Evolutionary conservation across 2,329 filamentous ascomycete species (phyloP).

Genomic region (Simplicillium aogashimaense): DNA sequence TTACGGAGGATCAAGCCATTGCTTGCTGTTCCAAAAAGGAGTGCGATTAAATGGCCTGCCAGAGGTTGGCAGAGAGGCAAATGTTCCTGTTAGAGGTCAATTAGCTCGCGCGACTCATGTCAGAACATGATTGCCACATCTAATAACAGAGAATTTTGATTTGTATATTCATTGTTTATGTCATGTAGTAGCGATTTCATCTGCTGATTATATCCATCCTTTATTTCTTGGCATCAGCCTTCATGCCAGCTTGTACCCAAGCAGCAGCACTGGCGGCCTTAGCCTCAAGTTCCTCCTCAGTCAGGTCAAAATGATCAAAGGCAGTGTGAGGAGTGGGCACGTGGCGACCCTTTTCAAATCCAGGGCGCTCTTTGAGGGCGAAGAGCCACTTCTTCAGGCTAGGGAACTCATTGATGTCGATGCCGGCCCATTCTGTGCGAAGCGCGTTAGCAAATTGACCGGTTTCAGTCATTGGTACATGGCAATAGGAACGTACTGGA

Average conservation of each 20-base stretch:
- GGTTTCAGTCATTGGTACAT: not conserved
- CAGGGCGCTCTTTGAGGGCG: conserved; percentile 57
- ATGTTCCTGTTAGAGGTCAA: conserved; percentile 28
- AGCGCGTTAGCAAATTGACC: conserved; percentile 2
- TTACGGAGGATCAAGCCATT: conserved; percentile 63
- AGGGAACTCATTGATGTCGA: conserved; percentile 66
- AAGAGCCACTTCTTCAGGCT: conserved; percentile 69
- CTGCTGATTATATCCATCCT: too few relatives aligned
- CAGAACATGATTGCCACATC: too few relatives aligned
- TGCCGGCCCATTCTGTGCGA: conserved; percentile 24
- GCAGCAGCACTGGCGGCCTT: conserved; percentile 38
- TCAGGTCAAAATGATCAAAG: conserved; percentile 31
- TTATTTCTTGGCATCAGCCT: conserved; percentile 44
- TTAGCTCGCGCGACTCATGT: conserved; percentile 14
- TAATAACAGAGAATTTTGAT: too few relatives aligned
- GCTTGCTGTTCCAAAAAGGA: conserved; percentile 52
- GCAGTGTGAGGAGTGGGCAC: conserved; percentile 60
- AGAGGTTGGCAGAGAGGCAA: conserved; percentile 20
- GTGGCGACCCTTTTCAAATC: conserved; percentile 65
- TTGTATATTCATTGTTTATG: too few relatives aligned
- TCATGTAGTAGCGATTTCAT: too few relatives aligned
- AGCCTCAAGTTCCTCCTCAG: conserved; percentile 45
- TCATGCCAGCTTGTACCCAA: conserved; percentile 65
- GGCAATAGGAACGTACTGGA: conserved; percentile 26
- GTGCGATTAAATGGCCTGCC: conserved; percentile 36